A percentile compares a stretch with the other conserved stretches of the same genome.
Evolutionary conservation across 176 grass and related monocot species (phyloP).

Genomic region (Thinopyrum elongatum): DNA sequence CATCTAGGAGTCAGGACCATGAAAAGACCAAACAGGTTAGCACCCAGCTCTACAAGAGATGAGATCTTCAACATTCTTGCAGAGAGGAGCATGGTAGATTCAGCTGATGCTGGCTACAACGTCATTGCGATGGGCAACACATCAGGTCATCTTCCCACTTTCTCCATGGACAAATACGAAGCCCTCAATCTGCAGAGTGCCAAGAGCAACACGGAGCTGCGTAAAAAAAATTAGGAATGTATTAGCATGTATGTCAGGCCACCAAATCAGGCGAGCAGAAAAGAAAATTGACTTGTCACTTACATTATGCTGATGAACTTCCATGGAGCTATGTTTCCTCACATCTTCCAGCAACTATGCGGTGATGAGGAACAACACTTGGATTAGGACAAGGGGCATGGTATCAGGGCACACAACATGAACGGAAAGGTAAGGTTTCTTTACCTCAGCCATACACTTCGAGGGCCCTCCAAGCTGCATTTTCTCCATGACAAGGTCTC

Average conservation of each 20-base stretch:
- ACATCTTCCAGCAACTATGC: slow-evolving; percentile 90
- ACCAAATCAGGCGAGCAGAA: background rate
- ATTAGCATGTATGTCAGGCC: background rate
- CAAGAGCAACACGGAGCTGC: slow-evolving; percentile 46
- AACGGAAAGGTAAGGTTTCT: background rate
- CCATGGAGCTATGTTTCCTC: slow-evolving; percentile 89
- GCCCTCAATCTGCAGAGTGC: slow-evolving; percentile 43
- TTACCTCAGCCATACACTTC: slow-evolving; percentile 41
- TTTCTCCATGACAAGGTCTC: slow-evolving; percentile 87
- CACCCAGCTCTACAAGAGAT: background rate
- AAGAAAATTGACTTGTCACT: slow-evolving; percentile 36
- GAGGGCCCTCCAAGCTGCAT: slow-evolving; percentile 67
- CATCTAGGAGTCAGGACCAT: background rate
- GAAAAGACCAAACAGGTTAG: slow-evolving; percentile 4
- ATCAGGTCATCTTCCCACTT: slow-evolving; percentile 72
- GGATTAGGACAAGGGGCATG: slow-evolving; percentile 14
- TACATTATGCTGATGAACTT: slow-evolving; percentile 87
- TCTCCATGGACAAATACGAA: slow-evolving; percentile 71
- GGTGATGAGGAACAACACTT: slow-evolving; percentile 29
- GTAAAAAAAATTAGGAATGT: background rate
- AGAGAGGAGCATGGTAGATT: background rate
- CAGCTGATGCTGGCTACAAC: background rate
- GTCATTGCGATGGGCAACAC: background rate
- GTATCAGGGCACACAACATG: slow-evolving; percentile 5
- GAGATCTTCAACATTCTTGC: background rate